A percentile compares a stretch with the other conserved stretches of the same genome.
phyloP scores from a whole-genome alignment of 768 basidiomycete species.

The Lactifluus echinatus region DNA sequence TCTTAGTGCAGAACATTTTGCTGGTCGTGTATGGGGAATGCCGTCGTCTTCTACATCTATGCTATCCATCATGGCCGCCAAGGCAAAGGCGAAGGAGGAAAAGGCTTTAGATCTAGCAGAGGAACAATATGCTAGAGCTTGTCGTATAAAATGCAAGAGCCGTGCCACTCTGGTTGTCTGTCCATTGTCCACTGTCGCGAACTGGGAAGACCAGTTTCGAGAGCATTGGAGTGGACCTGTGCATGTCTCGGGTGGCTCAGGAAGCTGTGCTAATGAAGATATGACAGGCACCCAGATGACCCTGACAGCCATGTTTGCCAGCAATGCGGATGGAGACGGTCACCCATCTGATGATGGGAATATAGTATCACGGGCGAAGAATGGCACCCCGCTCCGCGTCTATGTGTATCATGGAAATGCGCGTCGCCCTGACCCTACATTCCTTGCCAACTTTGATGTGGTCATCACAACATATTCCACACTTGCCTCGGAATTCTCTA shows the following conservation, averaged over 20 bases:
- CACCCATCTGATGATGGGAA: neutral
- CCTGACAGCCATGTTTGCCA: constrained; percentile 23
- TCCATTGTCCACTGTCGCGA: constrained; percentile 91
- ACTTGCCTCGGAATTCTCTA: constrained; percentile 89
- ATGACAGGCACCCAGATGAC: constrained; percentile 29
- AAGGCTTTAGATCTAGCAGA: constrained; percentile 64
- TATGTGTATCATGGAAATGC: constrained; percentile 95
- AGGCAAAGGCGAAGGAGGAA: constrained; percentile 58
- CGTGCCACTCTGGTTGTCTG: constrained; percentile 95
- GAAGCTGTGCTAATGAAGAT: constrained; percentile 31
- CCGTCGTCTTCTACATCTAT: constrained; percentile 37
- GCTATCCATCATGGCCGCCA: constrained; percentile 27
- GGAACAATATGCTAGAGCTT: constrained; percentile 57
- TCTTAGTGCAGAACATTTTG: constrained; percentile 51
- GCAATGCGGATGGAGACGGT: neutral
- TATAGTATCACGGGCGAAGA: neutral
- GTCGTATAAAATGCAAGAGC: constrained; percentile 73
- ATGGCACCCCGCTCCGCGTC: constrained; percentile 50
- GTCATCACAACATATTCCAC: constrained; percentile 98
- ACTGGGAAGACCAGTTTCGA: constrained; percentile 98
- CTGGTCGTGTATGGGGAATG: constrained; percentile 81
- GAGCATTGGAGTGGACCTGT: constrained; percentile 95
- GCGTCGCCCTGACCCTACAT: constrained; percentile 76
- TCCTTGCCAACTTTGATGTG: constrained; percentile 89
- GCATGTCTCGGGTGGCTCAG: constrained; percentile 69